These are phyloP conservation scores for Prunella vulgaris DNA, from an alignment of 257 asterid species.

Conservation along the genomic window DNA sequence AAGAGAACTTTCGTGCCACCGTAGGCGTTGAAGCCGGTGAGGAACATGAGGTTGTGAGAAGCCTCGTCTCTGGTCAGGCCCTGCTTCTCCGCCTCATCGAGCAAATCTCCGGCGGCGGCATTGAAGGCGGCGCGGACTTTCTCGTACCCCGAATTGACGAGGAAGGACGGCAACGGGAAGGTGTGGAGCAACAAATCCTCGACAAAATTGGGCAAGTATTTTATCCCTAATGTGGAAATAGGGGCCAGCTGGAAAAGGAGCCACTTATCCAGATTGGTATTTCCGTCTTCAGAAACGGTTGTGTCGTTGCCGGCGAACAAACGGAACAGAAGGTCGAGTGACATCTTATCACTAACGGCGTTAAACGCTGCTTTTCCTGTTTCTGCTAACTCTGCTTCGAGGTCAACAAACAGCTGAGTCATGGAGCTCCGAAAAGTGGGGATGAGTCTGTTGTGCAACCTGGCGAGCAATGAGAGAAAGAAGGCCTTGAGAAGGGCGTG, in stretches of 20 bases:
- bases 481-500: slow-evolving; percentile 24
- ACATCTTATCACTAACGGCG: slow-evolving; percentile 17
- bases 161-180: slow-evolving; percentile 20
- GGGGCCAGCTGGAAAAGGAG: slow-evolving; percentile 31
- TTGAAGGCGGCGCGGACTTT: slow-evolving; percentile 16
- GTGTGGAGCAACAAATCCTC: slow-evolving; percentile 36
- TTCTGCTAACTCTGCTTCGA: slow-evolving; percentile 22
- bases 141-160: slow-evolving; percentile 23
- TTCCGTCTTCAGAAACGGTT: slow-evolving; percentile 4
- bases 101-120: background rate
- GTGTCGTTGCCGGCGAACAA: slow-evolving; percentile 15
- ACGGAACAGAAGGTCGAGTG: slow-evolving; percentile 30
- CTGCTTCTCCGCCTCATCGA: slow-evolving; percentile 32
- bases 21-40: slow-evolving; percentile 30
- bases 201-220: slow-evolving; percentile 23
- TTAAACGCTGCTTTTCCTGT: slow-evolving; percentile 22
- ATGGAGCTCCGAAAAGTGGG: slow-evolving; percentile 22
- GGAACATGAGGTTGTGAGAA: slow-evolving; percentile 26
- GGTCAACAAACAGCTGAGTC: slow-evolving; percentile 5
- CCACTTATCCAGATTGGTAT: slow-evolving; percentile 21
- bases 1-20: slow-evolving; percentile 28
- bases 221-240: slow-evolving; percentile 22
- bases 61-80: slow-evolving; percentile 30
- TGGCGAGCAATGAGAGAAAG: background rate
- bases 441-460: slow-evolving; percentile 15